phyloP scores from a whole-genome alignment of 139 green algal genomes.

The Coelastrella sp. region DNA sequence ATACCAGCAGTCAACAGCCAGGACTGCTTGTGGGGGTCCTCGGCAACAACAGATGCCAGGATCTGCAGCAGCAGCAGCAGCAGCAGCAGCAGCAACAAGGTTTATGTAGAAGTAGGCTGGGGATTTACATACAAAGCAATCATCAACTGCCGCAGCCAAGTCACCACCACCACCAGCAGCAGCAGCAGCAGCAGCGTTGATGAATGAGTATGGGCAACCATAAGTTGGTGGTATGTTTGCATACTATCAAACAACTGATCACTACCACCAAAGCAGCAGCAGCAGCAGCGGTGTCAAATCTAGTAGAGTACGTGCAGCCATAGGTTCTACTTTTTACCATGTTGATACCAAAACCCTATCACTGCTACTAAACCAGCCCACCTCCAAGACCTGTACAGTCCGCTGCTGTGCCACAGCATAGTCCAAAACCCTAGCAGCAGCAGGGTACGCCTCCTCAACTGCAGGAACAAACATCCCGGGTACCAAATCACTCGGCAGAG shows the following conservation, averaged over 20 bases:
- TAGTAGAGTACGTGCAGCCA: no score
- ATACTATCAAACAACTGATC: no score
- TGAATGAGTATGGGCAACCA: not conserved
- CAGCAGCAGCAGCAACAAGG: not conserved
- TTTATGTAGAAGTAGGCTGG: not conserved
- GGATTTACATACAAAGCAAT: not conserved
- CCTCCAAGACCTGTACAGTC: constrained; percentile 57
- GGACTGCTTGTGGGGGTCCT: constrained; percentile 63
- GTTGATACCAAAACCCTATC: not conserved
- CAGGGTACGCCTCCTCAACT: constrained; percentile 44
- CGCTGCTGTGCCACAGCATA: constrained; percentile 57
- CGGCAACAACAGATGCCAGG: constrained; percentile 69
- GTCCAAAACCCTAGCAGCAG: constrained; percentile 60
- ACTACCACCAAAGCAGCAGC: no score
- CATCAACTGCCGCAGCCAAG: not conserved
- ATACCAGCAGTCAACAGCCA: constrained; percentile 75
- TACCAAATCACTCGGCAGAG: not conserved
- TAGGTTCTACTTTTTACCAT: no score
- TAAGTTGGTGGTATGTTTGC: not conserved
- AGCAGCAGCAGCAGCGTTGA: not conserved
- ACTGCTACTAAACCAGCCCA: constrained; percentile 3
- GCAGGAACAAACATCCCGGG: not conserved
- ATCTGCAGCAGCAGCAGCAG: constrained; percentile 56
- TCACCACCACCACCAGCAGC: not conserved
- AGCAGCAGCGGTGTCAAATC: no score